Evolutionary conservation across 2,329 filamentous ascomycete species (phyloP).

Genomic region (Lachnellula cervina): DNA sequence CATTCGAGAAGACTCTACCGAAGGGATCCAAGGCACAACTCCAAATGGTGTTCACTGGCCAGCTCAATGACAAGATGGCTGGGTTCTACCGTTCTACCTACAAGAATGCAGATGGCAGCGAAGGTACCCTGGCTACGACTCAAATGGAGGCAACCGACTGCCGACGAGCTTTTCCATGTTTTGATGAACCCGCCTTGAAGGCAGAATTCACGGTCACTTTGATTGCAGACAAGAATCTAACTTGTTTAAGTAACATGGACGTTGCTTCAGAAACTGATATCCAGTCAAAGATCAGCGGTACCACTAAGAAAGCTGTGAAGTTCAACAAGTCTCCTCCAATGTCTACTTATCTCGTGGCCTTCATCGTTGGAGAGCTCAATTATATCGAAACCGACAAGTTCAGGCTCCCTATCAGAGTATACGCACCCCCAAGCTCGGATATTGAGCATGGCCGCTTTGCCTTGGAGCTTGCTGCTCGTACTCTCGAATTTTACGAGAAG

Average conservation of each 20-base stretch:
- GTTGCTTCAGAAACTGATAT: constrained; percentile 74
- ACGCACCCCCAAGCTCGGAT: constrained; percentile 82
- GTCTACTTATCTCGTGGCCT: constrained; percentile 94
- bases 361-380: constrained; percentile 90
- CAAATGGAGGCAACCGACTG: constrained; percentile 98
- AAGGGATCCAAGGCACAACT: constrained; percentile 75
- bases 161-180: constrained; percentile 88
- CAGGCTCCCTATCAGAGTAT: constrained; percentile 89
- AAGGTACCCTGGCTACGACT: constrained; percentile 79
- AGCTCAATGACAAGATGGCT: constrained; percentile 90
- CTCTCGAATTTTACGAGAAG: constrained; percentile 91
- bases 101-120: constrained; percentile 73
- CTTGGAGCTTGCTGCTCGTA: constrained; percentile 81
- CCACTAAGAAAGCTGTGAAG: constrained; percentile 76
- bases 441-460: constrained; percentile 91
- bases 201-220: constrained; percentile 88
- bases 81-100: constrained; percentile 96
- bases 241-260: constrained; percentile 96
- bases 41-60: constrained; percentile 72
- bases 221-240: constrained; percentile 83
- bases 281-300: constrained; percentile 54
- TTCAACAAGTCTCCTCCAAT: constrained; percentile 91
- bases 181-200: constrained; percentile 93
- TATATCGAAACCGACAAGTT: constrained; percentile 90
- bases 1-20: constrained; percentile 66